phyloP scores from a whole-genome alignment of 345 rosid genomes.

The Turnera subulata region DNA sequence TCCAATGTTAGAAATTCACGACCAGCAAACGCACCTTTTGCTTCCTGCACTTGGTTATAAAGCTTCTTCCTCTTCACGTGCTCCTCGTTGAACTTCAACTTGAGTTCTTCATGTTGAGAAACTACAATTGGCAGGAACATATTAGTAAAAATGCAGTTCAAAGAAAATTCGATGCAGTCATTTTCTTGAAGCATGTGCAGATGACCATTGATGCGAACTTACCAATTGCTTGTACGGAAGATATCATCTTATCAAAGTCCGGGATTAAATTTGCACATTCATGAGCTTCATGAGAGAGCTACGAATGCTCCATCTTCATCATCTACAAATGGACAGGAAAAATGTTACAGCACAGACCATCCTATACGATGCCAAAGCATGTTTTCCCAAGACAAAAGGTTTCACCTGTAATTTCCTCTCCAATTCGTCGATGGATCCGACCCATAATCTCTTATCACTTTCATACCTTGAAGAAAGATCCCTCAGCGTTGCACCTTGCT shows the following conservation, averaged over 20 bases:
- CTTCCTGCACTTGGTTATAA: conserved; percentile 16
- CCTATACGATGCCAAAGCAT: neutral
- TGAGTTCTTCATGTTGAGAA: conserved; percentile 14
- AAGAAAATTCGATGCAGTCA: too few relatives aligned
- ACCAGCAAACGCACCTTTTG: conserved; percentile 7
- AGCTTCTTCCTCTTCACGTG: conserved; percentile 20
- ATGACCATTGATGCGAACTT: neutral
- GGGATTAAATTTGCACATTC: conserved; percentile 7
- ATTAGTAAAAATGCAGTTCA: neutral
- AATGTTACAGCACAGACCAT: neutral
- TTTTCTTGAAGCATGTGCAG: neutral
- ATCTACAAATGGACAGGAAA: conserved; percentile 6
- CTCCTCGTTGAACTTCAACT: conserved; percentile 17
- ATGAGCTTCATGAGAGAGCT: conserved; percentile 14
- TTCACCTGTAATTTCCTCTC: conserved; percentile 32
- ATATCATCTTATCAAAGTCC: conserved; percentile 10
- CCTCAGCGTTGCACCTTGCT: conserved; percentile 19
- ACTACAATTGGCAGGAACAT: conserved; percentile 8
- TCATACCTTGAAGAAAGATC: conserved; percentile 28
- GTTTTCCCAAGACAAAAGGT: neutral
- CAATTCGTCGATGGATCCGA: conserved; percentile 20
- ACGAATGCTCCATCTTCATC: conserved; percentile 15
- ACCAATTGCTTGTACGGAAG: conserved; percentile 13
- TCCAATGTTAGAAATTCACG: neutral
- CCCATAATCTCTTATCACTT: conserved; percentile 27